Evolutionary conservation across 345 rosid genomes (phyloP).

Genomic region (Citrus unshiu): DNA sequence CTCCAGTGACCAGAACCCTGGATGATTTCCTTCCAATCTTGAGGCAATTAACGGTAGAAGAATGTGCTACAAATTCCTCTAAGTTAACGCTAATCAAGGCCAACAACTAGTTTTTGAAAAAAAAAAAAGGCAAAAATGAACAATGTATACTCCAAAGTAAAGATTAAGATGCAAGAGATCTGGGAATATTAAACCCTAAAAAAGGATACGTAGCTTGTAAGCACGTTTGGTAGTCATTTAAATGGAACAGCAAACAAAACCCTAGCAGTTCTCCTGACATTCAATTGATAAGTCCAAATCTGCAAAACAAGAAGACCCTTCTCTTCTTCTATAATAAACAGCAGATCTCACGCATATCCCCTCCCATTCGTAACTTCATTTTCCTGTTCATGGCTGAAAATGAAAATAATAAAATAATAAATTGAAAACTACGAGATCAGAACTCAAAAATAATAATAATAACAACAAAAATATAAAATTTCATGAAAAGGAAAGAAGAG

Average conservation of each 20-base stretch:
- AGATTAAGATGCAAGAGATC: slow-evolving; percentile 19
- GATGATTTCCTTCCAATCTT: slow-evolving; percentile 97
- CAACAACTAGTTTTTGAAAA: background rate
- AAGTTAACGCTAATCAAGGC: slow-evolving; percentile 44
- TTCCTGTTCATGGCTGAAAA: slow-evolving; percentile 9
- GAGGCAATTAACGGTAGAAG: slow-evolving; percentile 87
- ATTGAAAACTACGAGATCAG: slow-evolving; percentile 12
- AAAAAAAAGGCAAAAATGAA: background rate
- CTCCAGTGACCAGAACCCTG: slow-evolving; percentile 92
- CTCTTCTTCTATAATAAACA: background rate
- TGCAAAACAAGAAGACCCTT: background rate
- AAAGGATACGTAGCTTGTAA: slow-evolving; percentile 97
- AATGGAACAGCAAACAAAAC: slow-evolving; percentile 33
- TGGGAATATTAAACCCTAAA: slow-evolving; percentile 10
- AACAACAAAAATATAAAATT: background rate
- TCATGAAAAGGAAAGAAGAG: background rate
- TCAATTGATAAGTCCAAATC: slow-evolving; percentile 37
- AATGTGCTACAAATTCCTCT: slow-evolving; percentile 99
- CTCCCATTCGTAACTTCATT: slow-evolving; percentile 20
- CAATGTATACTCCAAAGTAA: background rate
- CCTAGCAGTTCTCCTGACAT: slow-evolving; percentile 31
- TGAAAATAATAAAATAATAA: background rate
- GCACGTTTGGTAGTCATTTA: slow-evolving; percentile 95
- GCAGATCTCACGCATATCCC: slow-evolving; percentile 18
- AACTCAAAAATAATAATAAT: background rate